Base-by-base conservation (phyloP, 1,284 basidiomycete genomes). In the Apiotrichum gracile region DNA sequence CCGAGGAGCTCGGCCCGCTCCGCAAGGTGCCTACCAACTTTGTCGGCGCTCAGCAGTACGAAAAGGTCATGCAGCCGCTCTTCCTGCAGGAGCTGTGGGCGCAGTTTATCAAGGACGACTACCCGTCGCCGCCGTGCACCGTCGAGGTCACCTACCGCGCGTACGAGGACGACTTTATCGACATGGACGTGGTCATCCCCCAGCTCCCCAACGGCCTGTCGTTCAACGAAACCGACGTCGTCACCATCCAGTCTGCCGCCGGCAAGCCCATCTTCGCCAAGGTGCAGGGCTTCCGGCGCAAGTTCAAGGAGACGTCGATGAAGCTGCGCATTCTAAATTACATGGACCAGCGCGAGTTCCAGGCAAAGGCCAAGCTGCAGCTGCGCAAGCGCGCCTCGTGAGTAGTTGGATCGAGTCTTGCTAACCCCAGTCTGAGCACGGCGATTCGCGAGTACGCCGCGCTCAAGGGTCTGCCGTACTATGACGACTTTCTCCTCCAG, bases 361-460 rank as follows among this genome's bases (percentile, higher is more conserved):
- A 29, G 29, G 64, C 48, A 51, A 80, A 82, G 45, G 82, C 84
- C 0, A 78, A 79, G 46, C 96, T 92, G 88, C 76, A 78, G 44
- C 59, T 97, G 40, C 81, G 81, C 61, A 94, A 90, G 70, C 82
- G 94, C 17, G 83, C 92, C 58, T 87, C 87, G 88, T 91, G 62
- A 58, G 80, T 74, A 21, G 9, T 22, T 26, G 12, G 21, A 14
- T 33, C 13, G n/a, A 25, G 19, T 14, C 8, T 35, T 10, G 14
- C 27, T 47, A 5, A 46, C 41, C 33, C 3, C 61, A 96, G 92
- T 60, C 76, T 98, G 62, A 88, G 86, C 55, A 98, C 96, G 0
- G 79, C 94, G 22, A 83, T 92, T 64, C 86, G 96, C 49, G 96
- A 98, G 76, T 98, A 88, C 69, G 86, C 83, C 7, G 91, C 94